phyloP scores from a whole-genome alignment of 2,329 filamentous ascomycete genomes.

The Ceratocystis ficicola region DNA sequence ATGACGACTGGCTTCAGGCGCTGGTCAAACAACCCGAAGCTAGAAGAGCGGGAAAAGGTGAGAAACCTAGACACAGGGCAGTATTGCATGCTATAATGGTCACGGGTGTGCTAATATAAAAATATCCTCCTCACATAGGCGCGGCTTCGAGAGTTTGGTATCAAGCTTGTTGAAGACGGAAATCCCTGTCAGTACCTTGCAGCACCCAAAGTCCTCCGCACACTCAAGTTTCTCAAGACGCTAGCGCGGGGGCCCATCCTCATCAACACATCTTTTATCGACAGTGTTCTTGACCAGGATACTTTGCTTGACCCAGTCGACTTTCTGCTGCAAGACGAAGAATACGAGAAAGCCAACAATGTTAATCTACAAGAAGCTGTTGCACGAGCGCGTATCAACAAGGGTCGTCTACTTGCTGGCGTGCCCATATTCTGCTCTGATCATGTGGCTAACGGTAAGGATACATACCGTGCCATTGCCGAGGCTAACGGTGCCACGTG shows the following conservation, averaged over 20 bases:
- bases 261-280: conserved; percentile 66
- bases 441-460: conserved; percentile 64
- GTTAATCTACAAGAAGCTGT: conserved; percentile 59
- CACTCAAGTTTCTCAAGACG: conserved; percentile 83
- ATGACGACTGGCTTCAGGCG: conserved; percentile 72
- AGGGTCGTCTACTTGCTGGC: conserved; percentile 60
- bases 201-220: conserved; percentile 75
- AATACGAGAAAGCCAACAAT: conserved; percentile 58
- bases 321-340: conserved; percentile 57
- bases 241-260: conserved; percentile 70
- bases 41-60: conserved; percentile 72
- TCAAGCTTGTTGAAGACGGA: conserved; percentile 65
- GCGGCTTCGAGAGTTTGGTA: conserved; percentile 70
- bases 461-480: conserved; percentile 76
- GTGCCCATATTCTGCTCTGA: conserved; percentile 77
- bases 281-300: conserved; percentile 58
- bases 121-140: conserved; percentile 39
- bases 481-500: conserved; percentile 81
- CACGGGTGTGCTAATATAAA: conserved; percentile 22
- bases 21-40: conserved; percentile 62
- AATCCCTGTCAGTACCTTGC: conserved; percentile 73
- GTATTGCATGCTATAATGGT: conserved; percentile 4
- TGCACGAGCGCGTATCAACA: conserved; percentile 60
- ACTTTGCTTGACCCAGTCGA: conserved; percentile 51
- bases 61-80: conserved; percentile 28